A percentile compares a stretch with the other conserved stretches of the same genome.
Conservation (phyloP, 768 basidiomycete species). For the Hypholoma sublateritium region DNA sequence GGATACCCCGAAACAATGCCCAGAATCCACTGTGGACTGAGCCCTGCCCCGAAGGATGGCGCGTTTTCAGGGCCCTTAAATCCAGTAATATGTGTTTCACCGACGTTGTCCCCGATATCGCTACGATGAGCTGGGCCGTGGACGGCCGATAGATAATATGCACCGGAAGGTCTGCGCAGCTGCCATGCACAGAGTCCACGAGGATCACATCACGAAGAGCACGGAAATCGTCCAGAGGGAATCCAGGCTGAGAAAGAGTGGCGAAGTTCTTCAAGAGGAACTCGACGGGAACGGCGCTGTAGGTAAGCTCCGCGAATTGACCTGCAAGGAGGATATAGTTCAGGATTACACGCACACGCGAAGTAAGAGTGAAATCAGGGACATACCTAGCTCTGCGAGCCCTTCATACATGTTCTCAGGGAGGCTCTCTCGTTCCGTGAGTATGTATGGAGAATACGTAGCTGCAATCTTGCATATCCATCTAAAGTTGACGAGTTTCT, state of each 20-base stretch:
- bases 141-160: slow-evolving; percentile 45
- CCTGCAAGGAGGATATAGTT: slow-evolving; percentile 27
- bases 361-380: neutral
- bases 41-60: slow-evolving; percentile 38
- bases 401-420: slow-evolving; percentile 34
- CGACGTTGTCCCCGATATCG: slow-evolving; percentile 50
- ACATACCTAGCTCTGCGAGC: slow-evolving; percentile 45
- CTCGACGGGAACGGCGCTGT: slow-evolving; percentile 41
- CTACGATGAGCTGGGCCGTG: slow-evolving; percentile 47
- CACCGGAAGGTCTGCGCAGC: slow-evolving; percentile 42
- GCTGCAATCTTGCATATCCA: slow-evolving; percentile 50
- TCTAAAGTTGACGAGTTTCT: slow-evolving; percentile 56
- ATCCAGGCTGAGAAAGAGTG: slow-evolving; percentile 37
- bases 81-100: slow-evolving; percentile 47
- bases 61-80: slow-evolving; percentile 35
- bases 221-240: slow-evolving; percentile 52
- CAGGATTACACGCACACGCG: neutral
- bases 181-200: slow-evolving; percentile 40
- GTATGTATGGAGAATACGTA: slow-evolving; percentile 40
- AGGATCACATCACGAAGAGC: slow-evolving; percentile 33
- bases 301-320: slow-evolving; percentile 56
- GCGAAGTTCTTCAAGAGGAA: slow-evolving; percentile 42
- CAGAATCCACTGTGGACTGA: slow-evolving; percentile 57
- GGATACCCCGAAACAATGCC: slow-evolving; percentile 47
- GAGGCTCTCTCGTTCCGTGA: slow-evolving; percentile 41